phyloP scores from a whole-genome alignment of 352 stramenopile genomes.

The Globisporangium paroecandrum region DNA sequence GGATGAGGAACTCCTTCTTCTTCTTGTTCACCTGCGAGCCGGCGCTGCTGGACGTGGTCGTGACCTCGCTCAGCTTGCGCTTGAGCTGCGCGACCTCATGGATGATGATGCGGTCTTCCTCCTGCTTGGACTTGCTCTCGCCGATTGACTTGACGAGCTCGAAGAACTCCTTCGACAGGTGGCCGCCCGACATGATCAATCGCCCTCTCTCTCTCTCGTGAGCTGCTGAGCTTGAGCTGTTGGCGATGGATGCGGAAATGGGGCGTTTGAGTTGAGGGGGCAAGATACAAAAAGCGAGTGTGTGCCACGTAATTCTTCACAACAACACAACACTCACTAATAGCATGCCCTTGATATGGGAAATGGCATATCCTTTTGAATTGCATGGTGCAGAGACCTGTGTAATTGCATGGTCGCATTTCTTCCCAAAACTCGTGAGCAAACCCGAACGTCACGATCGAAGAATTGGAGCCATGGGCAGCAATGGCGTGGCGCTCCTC shows the following conservation, averaged over 20 bases:
- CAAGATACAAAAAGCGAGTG: conserved; percentile 8
- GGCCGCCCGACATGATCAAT: conserved; percentile 74
- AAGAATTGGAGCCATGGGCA: conserved; percentile 8
- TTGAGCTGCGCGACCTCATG: conserved; percentile 96
- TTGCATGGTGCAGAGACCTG: not conserved
- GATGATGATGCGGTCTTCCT: conserved; percentile 99
- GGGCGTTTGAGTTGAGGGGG: not conserved
- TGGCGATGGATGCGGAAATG: not conserved
- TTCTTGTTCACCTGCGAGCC: conserved; percentile 90
- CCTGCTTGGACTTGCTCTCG: conserved; percentile 99
- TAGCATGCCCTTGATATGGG: too few species aligned
- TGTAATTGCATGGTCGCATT: conserved; percentile 9
- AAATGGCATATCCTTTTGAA: not conserved
- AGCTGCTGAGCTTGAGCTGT: not conserved
- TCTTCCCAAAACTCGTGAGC: not conserved
- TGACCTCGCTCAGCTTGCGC: conserved; percentile 91
- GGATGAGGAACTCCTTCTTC: conserved; percentile 99
- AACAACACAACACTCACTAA: not conserved
- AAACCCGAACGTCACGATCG: conserved; percentile 11
- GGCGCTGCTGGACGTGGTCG: conserved; percentile 65
- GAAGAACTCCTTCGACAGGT: conserved; percentile 98
- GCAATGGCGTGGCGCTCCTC: conserved; percentile 38
- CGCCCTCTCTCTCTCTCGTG: not conserved
- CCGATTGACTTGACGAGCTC: conserved; percentile 99
- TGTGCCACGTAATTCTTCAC: conserved; percentile 2